A percentile compares a stretch with the other conserved stretches of the same genome.
Evolutionary conservation across 1,284 basidiomycete genomes (phyloP).

Genomic region (Lentinus polychrous): DNA sequence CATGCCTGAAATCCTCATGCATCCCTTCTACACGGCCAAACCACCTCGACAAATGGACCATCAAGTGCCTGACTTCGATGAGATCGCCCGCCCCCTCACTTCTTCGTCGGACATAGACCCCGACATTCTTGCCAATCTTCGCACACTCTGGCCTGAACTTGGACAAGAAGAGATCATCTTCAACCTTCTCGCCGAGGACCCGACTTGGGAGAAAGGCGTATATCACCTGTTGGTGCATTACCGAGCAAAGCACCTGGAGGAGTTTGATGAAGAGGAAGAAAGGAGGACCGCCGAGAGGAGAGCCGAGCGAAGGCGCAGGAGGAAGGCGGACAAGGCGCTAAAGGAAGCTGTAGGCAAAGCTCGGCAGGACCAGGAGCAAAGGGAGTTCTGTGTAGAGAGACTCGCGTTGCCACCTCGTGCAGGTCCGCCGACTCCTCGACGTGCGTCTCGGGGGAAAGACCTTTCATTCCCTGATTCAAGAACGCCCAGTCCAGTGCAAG

Average conservation of each 20-base stretch:
- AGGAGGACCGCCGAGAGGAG: constrained; percentile 24
- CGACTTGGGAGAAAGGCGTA: constrained; percentile 90
- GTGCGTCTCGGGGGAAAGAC: constrained; percentile 26
- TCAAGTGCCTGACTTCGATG: constrained; percentile 59
- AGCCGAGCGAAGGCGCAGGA: constrained; percentile 22
- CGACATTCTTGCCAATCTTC: constrained; percentile 87
- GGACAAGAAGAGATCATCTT: constrained; percentile 66
- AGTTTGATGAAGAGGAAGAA: constrained; percentile 57
- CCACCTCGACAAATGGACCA: constrained; percentile 47
- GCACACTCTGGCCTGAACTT: constrained; percentile 83
- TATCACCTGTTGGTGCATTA: constrained; percentile 84
- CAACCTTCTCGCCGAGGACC: constrained; percentile 55
- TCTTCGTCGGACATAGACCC: constrained; percentile 67
- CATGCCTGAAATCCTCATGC: constrained; percentile 79
- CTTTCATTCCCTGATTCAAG: constrained; percentile 8
- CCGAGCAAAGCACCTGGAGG: constrained; percentile 61
- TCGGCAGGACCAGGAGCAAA: constrained; percentile 9
- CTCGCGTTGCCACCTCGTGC: constrained; percentile 42
- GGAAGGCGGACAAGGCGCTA: constrained; percentile 7
- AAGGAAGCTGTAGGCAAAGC: neutral
- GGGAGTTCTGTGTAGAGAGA: neutral
- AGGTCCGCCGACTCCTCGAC: constrained; percentile 54
- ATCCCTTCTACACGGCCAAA: constrained; percentile 84
- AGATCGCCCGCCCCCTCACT: constrained; percentile 62
- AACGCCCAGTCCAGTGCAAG: constrained; percentile 14